Percentiles rank a stretch among this genome's conserved stretches.
phyloP scores from a whole-genome alignment of 1,139 yeast species.

The Suhomyces chickasaworum region DNA sequence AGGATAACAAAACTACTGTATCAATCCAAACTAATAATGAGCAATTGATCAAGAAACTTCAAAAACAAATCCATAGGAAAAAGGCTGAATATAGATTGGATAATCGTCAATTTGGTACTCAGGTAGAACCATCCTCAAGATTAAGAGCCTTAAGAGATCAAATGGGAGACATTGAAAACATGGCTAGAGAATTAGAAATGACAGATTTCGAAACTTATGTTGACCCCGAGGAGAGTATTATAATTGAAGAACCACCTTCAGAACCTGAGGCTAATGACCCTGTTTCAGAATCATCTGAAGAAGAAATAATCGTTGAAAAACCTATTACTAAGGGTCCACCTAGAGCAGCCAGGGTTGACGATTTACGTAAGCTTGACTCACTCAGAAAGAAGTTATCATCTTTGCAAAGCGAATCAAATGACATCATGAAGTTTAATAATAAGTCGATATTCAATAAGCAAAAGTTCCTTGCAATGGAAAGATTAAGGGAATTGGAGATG shows the following conservation, averaged over 20 bases:
- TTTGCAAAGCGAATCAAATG: conserved; percentile 72
- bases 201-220: conserved; percentile 64
- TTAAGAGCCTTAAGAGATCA: conserved; percentile 75
- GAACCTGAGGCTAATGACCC: conserved; percentile 22
- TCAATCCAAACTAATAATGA: conserved; percentile 43
- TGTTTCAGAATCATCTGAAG: conserved; percentile 19
- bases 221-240: conserved; percentile 17
- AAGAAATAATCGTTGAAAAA: conserved; percentile 19
- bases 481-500: conserved; percentile 63
- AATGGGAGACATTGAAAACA: conserved; percentile 82
- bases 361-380: conserved; percentile 49
- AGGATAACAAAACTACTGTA: conserved; percentile 42
- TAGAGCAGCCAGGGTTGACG: conserved; percentile 44
- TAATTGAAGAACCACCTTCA: conserved; percentile 17
- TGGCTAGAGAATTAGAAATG: conserved; percentile 86
- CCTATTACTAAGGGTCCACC: conserved; percentile 27
- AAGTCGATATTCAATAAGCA: conserved; percentile 60
- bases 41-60: conserved; percentile 52
- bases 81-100: conserved; percentile 63
- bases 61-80: conserved; percentile 61
- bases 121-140: conserved; percentile 75
- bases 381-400: conserved; percentile 59
- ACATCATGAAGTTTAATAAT: conserved; percentile 67
- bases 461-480: conserved; percentile 64
- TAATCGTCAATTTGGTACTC: conserved; percentile 56